phyloP scores from a whole-genome alignment of 2,329 filamentous ascomycete species.

The Cordyceps farinosa region DNA sequence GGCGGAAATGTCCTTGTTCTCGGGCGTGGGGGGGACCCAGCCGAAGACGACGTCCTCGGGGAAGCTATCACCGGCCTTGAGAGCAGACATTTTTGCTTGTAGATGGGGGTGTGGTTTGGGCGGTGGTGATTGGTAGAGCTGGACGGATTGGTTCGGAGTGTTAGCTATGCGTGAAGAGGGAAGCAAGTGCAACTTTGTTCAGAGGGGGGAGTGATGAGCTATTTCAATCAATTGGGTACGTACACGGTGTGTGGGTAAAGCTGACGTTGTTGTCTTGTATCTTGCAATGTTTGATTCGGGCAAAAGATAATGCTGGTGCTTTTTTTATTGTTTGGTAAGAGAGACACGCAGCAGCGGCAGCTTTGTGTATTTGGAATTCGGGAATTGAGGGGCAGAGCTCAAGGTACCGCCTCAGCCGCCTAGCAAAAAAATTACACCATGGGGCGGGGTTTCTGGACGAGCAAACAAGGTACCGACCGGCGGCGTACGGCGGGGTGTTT shows the following conservation, averaged over 20 bases:
- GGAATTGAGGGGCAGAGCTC: constrained; percentile 11
- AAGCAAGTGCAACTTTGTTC: background rate
- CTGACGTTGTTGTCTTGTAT: background rate
- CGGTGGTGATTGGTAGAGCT: constrained; percentile 8
- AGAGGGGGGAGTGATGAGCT: background rate
- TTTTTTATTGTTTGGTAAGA: background rate
- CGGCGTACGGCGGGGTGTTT: constrained; percentile 8
- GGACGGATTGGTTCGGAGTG: background rate
- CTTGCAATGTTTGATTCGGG: background rate
- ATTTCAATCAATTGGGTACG: constrained; percentile 13
- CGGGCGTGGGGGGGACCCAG: constrained; percentile 73
- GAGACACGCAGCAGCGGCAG: constrained; percentile 2
- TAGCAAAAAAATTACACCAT: constrained; percentile 7
- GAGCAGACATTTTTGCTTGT: constrained; percentile 49
- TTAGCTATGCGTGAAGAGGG: background rate
- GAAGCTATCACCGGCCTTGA: constrained; percentile 80
- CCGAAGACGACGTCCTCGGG: constrained; percentile 77
- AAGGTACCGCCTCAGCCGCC: background rate
- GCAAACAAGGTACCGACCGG: background rate
- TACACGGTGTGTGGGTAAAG: background rate
- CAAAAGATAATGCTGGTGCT: background rate
- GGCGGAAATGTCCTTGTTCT: constrained; percentile 63
- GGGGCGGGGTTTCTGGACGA: background rate
- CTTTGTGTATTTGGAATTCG: constrained; percentile 13
- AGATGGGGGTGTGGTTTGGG: constrained; percentile 16